Evolutionary conservation across 1,284 basidiomycete genomes (phyloP).

Genomic region (Jaminaea rosea): DNA sequence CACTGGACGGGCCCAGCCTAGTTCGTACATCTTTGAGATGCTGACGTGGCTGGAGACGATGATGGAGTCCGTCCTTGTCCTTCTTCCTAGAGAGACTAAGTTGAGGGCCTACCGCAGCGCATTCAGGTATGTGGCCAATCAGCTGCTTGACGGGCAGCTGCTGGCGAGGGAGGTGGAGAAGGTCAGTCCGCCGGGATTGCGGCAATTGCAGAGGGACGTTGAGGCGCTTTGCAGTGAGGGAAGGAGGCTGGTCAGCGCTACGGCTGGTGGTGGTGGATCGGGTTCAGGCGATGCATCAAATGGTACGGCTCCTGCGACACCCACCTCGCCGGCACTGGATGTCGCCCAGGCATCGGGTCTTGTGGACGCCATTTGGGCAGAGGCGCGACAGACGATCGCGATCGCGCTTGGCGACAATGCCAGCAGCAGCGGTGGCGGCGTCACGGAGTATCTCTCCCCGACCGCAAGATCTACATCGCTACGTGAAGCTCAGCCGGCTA

Average conservation of each 20-base stretch:
- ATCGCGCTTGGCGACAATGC: no score
- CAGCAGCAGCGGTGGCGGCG: not conserved
- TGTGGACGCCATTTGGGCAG: not conserved
- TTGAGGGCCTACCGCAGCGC: constrained; percentile 79
- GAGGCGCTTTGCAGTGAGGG: constrained; percentile 12
- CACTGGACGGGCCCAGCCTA: constrained; percentile 53
- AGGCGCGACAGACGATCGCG: constrained; percentile 7
- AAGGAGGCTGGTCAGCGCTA: not conserved
- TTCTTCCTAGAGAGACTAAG: constrained; percentile 65
- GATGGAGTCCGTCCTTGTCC: constrained; percentile 81
- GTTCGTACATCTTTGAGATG: constrained; percentile 87
- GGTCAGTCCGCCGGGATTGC: constrained; percentile 9
- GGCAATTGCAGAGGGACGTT: constrained; percentile 12
- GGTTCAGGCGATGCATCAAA: not conserved
- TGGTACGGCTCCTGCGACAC: not conserved
- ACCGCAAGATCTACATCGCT: constrained; percentile 8
- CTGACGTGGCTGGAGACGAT: constrained; percentile 93
- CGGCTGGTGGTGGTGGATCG: constrained; percentile 1
- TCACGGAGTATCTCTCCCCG: constrained; percentile 4
- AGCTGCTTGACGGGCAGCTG: constrained; percentile 59
- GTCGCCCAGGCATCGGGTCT: constrained; percentile 7
- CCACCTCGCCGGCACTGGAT: not conserved
- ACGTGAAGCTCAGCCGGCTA: constrained; percentile 15
- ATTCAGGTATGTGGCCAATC: constrained; percentile 71
- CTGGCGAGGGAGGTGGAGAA: constrained; percentile 18